Evolutionary conservation across 2,329 filamentous ascomycete species (phyloP), one percentile per base, ranked within the genome.

Genomic region (Apiospora malaysiana): DNA sequence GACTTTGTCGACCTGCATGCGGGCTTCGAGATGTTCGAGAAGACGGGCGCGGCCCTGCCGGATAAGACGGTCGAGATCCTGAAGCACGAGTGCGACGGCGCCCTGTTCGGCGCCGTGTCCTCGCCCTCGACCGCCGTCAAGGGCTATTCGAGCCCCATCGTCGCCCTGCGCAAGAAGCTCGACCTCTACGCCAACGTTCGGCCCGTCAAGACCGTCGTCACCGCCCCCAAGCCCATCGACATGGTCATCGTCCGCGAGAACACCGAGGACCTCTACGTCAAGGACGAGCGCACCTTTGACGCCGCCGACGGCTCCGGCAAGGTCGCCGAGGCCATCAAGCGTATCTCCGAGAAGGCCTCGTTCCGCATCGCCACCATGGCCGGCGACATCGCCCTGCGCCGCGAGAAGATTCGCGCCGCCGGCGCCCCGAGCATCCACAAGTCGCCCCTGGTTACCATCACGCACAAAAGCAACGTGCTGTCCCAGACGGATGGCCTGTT

Each of bases 211-310:
- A 93, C 92, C 65, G 90, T 94, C 74, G 79, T 86, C 73, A 92
- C 90, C 45, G 88, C 89, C 70, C 76, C 83, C 65, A 88, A 87
- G 78, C 92, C 93, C 74, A 94, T 98, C 79, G 96, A 99, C 84
- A 92, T 99, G 82, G 96, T 99, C 79, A 99, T 98, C 78, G 96
- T 98, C 70, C 93, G 96, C 75, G 96, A 99, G 85, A 99, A 99
- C 87, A 99, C 96, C 43, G 96, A 99, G 85, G 96, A 99, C 82
- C 89, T 99, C 51, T 97, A 97, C 83, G 95, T 99, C 77, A 98
- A 98, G 86, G 93, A 98, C 82, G 96, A 99, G 86, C 92, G 87
- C 82, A 98, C 94, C 27, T 92, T 90, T 80, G 89, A 93, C 69
- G 90, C 89, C 43, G 86, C 91, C 46, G 89, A 93, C 72, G 87